A percentile compares a stretch with the other conserved stretches of the same genome.
Conservation (phyloP, 2,329 filamentous ascomycete species). For the Colletotrichum trifolii region DNA sequence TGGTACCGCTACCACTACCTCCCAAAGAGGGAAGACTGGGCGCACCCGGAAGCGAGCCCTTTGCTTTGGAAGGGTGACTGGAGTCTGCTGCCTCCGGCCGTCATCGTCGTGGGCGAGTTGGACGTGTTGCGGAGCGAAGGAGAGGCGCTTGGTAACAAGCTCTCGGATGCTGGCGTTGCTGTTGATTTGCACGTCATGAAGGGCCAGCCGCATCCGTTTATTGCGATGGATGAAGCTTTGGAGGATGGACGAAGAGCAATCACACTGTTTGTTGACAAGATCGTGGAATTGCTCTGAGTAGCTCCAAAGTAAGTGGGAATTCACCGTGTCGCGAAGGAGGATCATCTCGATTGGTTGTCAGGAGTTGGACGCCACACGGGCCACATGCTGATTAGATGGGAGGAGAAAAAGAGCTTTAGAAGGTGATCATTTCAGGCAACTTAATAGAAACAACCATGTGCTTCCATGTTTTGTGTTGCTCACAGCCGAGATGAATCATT, state of each 20-base stretch:
- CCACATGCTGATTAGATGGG: no score
- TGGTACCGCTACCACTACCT: constrained; percentile 71
- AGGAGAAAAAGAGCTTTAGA: no score
- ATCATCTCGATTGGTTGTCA: no score
- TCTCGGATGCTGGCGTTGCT: constrained; percentile 57
- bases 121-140: constrained; percentile 68
- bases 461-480: no score
- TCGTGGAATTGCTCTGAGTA: constrained; percentile 10
- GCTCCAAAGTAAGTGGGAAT: no score
- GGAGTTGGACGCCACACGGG: no score
- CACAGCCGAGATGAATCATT: no score
- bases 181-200: constrained; percentile 61
- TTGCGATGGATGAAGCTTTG: constrained; percentile 67
- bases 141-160: constrained; percentile 60
- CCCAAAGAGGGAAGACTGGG: constrained; percentile 56
- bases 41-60: constrained; percentile 64
- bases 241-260: constrained; percentile 63
- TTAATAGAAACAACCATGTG: no score
- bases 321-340: no score
- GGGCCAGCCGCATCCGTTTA: constrained; percentile 68
- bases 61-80: constrained; percentile 63
- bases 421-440: no score
- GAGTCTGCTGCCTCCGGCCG: constrained; percentile 59
- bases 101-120: constrained; percentile 65
- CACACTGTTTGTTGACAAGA: constrained; percentile 50